Percentiles rank a stretch among this genome's conserved stretches.
Evolutionary conservation across 2,329 filamentous ascomycete genomes (phyloP).

Genomic region (Fusarium sp.): DNA sequence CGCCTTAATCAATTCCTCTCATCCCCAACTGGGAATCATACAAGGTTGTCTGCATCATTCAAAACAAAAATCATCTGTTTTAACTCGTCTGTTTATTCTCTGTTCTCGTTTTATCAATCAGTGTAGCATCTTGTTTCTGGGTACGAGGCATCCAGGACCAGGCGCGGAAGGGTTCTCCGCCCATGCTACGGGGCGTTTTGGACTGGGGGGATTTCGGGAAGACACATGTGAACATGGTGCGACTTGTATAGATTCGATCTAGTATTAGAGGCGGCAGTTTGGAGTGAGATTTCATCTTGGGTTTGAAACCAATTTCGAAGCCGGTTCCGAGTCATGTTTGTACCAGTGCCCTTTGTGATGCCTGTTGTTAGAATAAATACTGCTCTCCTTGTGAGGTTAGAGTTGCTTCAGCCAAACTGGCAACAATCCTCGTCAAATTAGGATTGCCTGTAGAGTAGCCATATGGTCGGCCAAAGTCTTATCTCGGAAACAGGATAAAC

Average conservation of each 20-base stretch:
- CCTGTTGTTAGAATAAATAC: neutral
- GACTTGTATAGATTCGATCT: constrained; percentile 48
- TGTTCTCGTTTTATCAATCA: constrained; percentile 40
- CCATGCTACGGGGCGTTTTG: constrained; percentile 48
- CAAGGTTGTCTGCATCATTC: constrained; percentile 35
- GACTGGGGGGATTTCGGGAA: constrained; percentile 45
- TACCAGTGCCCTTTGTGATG: neutral
- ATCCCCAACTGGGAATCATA: constrained; percentile 31
- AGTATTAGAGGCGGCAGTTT: constrained; percentile 47
- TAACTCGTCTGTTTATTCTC: constrained; percentile 23
- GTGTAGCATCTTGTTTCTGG: constrained; percentile 47
- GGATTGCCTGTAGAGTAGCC: neutral
- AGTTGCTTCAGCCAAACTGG: neutral
- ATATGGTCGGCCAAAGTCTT: neutral
- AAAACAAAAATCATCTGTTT: constrained; percentile 31
- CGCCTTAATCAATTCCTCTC: constrained; percentile 41
- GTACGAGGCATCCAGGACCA: constrained; percentile 46
- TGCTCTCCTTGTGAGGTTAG: neutral
- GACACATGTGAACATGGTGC: constrained; percentile 48
- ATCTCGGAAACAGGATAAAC: neutral
- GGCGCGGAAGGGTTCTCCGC: constrained; percentile 43
- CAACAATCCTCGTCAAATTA: neutral
- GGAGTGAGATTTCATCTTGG: constrained; percentile 43
- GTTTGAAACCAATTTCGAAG: constrained; percentile 34
- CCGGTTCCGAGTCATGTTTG: neutral